Conservation (phyloP, 75 land plant genomes). For the Sequoiadendron giganteum region DNA sequence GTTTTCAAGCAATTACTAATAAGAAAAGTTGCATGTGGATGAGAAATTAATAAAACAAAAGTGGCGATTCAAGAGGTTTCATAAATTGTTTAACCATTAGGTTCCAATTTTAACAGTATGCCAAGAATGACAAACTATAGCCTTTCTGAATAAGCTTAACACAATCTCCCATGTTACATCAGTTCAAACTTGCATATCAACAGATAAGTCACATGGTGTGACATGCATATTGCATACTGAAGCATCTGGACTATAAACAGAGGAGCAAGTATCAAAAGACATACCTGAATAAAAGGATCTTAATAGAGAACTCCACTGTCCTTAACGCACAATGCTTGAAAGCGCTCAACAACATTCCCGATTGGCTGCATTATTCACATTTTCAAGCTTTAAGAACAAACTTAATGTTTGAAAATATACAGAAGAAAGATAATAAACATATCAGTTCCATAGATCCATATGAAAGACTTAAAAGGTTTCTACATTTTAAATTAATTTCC, state of each 20-base stretch:
- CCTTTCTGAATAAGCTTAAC: neutral
- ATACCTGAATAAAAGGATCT: slow-evolving; percentile 93
- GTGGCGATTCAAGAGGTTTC: neutral
- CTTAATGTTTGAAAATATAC: neutral
- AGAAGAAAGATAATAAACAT: neutral
- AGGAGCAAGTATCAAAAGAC: neutral
- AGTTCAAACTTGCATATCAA: neutral
- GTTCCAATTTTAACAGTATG: neutral
- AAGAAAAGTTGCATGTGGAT: neutral
- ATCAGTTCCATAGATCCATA: neutral
- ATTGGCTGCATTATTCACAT: slow-evolving; percentile 59
- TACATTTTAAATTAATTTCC: neutral
- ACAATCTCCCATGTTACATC: neutral
- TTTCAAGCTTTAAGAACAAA: neutral
- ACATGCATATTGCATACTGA: neutral
- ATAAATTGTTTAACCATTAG: neutral
- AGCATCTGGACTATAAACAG: neutral
- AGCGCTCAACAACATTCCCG: slow-evolving; percentile 81
- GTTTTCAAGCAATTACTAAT: neutral
- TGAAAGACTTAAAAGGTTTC: neutral
- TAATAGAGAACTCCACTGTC: slow-evolving; percentile 99
- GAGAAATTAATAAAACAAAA: neutral
- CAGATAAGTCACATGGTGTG: neutral
- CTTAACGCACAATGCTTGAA: slow-evolving; percentile 66
- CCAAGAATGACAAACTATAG: neutral